Percentiles rank a stretch among this genome's conserved stretches.
Evolutionary conservation across 2,329 filamentous ascomycete genomes (phyloP).

Genomic region (Kalmusia sp.): DNA sequence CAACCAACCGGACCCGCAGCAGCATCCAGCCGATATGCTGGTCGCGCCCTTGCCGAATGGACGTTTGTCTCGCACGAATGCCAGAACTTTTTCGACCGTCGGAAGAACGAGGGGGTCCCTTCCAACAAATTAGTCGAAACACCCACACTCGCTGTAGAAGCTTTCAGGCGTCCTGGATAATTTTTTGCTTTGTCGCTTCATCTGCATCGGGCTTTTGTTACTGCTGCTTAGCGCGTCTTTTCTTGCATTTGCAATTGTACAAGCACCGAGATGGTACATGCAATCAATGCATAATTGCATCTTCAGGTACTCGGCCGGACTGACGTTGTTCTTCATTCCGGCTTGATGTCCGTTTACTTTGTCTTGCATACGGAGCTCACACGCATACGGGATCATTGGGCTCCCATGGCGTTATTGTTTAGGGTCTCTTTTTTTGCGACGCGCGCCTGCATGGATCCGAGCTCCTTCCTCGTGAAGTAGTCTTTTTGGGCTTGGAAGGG

Average conservation of each 20-base stretch:
- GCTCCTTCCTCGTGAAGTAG: conserved; percentile 1
- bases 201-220: not conserved
- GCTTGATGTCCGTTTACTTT: not conserved
- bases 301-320: conserved; percentile 6
- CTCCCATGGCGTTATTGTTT: conserved; percentile 11
- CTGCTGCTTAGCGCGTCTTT: conserved; percentile 2
- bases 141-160: conserved; percentile 69
- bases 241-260: conserved; percentile 1
- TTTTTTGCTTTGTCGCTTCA: not conserved
- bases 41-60: conserved; percentile 81
- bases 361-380: conserved; percentile 17
- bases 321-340: conserved; percentile 7
- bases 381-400: conserved; percentile 1
- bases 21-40: conserved; percentile 65
- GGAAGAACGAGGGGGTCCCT: conserved; percentile 75
- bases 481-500: not conserved
- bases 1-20: conserved; percentile 48
- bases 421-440: not conserved
- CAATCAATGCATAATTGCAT: conserved; percentile 6
- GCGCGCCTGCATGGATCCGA: conserved; percentile 5
- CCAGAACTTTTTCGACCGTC: conserved; percentile 80
- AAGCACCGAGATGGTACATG: conserved; percentile 3
- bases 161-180: conserved; percentile 59
- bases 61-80: conserved; percentile 75
- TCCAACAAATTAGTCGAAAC: conserved; percentile 73